Evolutionary conservation across 106 monocot species (phyloP).

Genomic region (Posidonia australis): DNA sequence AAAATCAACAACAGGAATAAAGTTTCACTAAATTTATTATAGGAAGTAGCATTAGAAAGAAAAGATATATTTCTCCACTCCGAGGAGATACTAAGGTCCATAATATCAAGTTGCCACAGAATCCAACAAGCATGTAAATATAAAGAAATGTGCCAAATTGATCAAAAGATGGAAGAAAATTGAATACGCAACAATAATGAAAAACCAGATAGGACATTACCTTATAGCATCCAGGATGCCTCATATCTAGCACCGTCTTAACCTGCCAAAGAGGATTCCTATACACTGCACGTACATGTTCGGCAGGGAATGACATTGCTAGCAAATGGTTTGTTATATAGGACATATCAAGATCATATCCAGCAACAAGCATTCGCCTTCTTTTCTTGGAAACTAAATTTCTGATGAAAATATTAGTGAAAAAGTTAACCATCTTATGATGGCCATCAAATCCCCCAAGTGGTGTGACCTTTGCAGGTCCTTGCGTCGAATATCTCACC

Average conservation of each 20-base stretch:
- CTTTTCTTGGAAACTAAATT: conserved; percentile 39
- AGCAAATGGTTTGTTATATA: conserved; percentile 42
- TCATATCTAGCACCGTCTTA: conserved; percentile 36
- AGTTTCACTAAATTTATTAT: too few relatives aligned
- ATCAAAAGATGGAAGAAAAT: not conserved
- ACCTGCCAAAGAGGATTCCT: conserved; percentile 63
- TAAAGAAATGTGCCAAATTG: too few relatives aligned
- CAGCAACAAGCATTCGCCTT: conserved; percentile 37
- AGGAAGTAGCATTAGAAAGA: too few relatives aligned
- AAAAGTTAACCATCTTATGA: conserved; percentile 10
- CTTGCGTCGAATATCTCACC: conserved; percentile 12
- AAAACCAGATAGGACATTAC: conserved; percentile 9
- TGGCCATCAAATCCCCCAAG: conserved; percentile 1
- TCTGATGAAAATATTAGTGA: conserved; percentile 25
- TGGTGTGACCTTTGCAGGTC: conserved; percentile 17
- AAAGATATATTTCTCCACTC: too few relatives aligned
- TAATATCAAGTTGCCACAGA: too few relatives aligned
- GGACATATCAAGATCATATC: conserved; percentile 56
- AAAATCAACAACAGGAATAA: too few relatives aligned
- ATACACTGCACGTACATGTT: conserved; percentile 40
- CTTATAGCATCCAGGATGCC: conserved; percentile 42
- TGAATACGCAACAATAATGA: not conserved
- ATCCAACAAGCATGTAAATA: too few relatives aligned
- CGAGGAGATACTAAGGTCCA: too few relatives aligned
- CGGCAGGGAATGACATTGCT: conserved; percentile 54